These are phyloP conservation scores for Nyssa sinensis DNA, from an alignment of 148 eudicot genomes.

Conservation along the genomic window DNA sequence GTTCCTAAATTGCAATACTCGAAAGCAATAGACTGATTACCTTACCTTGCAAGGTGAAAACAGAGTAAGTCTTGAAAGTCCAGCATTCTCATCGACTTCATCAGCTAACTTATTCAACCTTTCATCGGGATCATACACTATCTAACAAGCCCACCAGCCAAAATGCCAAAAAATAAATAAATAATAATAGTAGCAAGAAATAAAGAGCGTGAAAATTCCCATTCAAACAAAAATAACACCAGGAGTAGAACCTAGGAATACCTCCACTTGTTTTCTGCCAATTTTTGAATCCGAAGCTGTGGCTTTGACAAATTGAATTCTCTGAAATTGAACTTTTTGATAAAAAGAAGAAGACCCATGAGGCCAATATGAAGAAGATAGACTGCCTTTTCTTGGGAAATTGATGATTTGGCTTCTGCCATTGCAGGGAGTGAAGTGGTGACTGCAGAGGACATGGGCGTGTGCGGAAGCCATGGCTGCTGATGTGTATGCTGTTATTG, in stretches of 20 bases:
- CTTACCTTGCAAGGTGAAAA: constrained; percentile 98
- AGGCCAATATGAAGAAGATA: constrained; percentile 24
- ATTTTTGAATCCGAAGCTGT: constrained; percentile 42
- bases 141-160: constrained; percentile 37
- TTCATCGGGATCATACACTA: constrained; percentile 76
- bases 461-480: constrained; percentile 53
- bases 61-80: constrained; percentile 77
- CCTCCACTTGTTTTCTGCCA: constrained; percentile 62
- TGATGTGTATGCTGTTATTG: background rate
- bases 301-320: constrained; percentile 48
- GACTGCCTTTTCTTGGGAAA: constrained; percentile 24
- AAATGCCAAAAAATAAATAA: too few relatives aligned
- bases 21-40: constrained; percentile 10
- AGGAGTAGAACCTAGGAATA: constrained; percentile 18
- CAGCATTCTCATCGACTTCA: constrained; percentile 78
- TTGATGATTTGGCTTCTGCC: constrained; percentile 13
- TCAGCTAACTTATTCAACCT: constrained; percentile 71
- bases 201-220: background rate
- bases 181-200: background rate
- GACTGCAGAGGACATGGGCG: constrained; percentile 40
- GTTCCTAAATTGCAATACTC: background rate
- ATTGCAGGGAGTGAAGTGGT: constrained; percentile 26
- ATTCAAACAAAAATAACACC: background rate
- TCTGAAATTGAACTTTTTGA: constrained; percentile 28
- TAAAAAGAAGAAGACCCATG: constrained; percentile 32